Conservation (phyloP, 176 grass and related monocot species). For the Hordeum vulgare region MorexV3_pseudomolecules_assembly NC_058520.1:407327142-407327641, state of each 20-base stretch:
- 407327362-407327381: neutral
- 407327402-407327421: neutral
- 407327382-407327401: slow-evolving; percentile 14
- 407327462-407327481: neutral
- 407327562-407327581: slow-evolving; percentile 51
- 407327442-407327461: neutral
- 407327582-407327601: slow-evolving; percentile 68
- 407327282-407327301: neutral
- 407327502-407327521: slow-evolving; percentile 57
- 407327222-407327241: neutral
- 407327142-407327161: neutral
- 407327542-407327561: slow-evolving; percentile 45
- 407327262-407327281: neutral
- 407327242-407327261: neutral
- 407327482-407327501: slow-evolving; percentile 26
- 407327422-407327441: neutral
- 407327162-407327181: neutral
- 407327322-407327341: too few relatives aligned
- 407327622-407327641: slow-evolving; percentile 65
- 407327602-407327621: slow-evolving; percentile 55
- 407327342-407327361: too few relatives aligned
- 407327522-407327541: slow-evolving; percentile 62
- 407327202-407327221: slow-evolving; percentile 1
- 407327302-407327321: too few relatives aligned
- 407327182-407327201: neutral